Evolutionary conservation across 805 yeast species (phyloP).

Genomic region (Yueomyces sp.): DNA sequence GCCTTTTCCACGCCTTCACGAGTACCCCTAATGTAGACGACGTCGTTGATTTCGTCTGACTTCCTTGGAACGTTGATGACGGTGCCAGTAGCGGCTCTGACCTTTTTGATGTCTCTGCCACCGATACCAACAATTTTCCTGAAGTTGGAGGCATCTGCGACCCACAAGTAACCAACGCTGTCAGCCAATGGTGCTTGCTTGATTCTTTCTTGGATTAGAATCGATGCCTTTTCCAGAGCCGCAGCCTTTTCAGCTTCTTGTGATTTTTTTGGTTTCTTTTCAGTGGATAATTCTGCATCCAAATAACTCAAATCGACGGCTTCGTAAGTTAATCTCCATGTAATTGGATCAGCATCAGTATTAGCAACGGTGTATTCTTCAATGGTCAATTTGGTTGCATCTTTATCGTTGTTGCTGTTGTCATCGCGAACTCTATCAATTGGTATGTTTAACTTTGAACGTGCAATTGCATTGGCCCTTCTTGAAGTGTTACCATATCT

Average conservation of each 20-base stretch:
- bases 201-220: conserved; percentile 36
- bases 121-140: conserved; percentile 63
- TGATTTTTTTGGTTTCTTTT: conserved; percentile 33
- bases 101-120: conserved; percentile 50
- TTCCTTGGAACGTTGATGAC: conserved; percentile 52
- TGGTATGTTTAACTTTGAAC: conserved; percentile 30
- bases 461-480: conserved; percentile 38
- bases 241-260: conserved; percentile 40
- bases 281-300: conserved; percentile 26
- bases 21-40: conserved; percentile 48
- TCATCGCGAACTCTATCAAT: conserved; percentile 27
- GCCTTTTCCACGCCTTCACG: conserved; percentile 41
- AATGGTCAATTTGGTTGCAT: conserved; percentile 27
- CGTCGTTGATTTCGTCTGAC: conserved; percentile 36
- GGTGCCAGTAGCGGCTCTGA: conserved; percentile 46
- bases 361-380: conserved; percentile 19
- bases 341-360: conserved; percentile 28
- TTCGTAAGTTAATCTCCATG: conserved; percentile 49
- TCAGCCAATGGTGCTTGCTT: conserved; percentile 33
- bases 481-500: conserved; percentile 40
- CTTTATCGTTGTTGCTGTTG: conserved; percentile 27
- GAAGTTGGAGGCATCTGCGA: conserved; percentile 36
- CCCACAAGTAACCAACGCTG: conserved; percentile 49
- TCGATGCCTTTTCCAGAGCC: conserved; percentile 18
- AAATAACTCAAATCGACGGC: conserved; percentile 21